phyloP scores from a whole-genome alignment of 1,284 basidiomycete genomes.

The Wolfiporia cocos region DNA sequence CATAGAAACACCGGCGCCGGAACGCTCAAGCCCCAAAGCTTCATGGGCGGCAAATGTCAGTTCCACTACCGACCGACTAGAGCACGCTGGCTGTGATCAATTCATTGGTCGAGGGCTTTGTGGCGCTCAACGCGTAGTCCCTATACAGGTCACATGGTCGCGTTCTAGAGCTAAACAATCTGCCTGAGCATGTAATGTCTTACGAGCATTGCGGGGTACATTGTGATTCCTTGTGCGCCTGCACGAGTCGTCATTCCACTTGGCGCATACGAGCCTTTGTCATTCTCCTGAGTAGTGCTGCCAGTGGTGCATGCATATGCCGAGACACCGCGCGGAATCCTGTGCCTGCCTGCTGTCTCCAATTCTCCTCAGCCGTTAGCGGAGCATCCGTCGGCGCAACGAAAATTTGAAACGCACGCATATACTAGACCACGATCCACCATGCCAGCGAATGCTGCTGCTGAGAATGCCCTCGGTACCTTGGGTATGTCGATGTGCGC shows the following conservation, averaged over 20 bases:
- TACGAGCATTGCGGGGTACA: background rate
- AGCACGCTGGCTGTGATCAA: too few species aligned
- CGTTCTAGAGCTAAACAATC: background rate
- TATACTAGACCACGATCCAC: too few species aligned
- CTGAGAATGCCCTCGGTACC: constrained; percentile 8
- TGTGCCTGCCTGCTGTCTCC: background rate
- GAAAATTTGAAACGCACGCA: too few species aligned
- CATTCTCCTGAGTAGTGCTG: background rate
- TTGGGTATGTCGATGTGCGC: constrained; percentile 4
- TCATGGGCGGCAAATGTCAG: too few species aligned
- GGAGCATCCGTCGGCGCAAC: too few species aligned
- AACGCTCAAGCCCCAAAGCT: too few species aligned
- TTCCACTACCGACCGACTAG: too few species aligned
- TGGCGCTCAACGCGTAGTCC: background rate
- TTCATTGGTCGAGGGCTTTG: too few species aligned
- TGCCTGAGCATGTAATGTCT: background rate
- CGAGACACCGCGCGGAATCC: too few species aligned
- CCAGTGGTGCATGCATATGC: background rate
- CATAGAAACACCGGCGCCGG: too few species aligned
- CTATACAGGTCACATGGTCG: too few species aligned
- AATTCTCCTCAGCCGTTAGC: background rate
- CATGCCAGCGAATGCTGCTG: constrained; percentile 6
- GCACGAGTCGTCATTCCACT: background rate
- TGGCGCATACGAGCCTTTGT: background rate
- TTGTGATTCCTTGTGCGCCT: background rate